These are phyloP conservation scores for Parachlorella kessleri DNA, from an alignment of 139 green algal species.

Conservation along the genomic window DNA sequence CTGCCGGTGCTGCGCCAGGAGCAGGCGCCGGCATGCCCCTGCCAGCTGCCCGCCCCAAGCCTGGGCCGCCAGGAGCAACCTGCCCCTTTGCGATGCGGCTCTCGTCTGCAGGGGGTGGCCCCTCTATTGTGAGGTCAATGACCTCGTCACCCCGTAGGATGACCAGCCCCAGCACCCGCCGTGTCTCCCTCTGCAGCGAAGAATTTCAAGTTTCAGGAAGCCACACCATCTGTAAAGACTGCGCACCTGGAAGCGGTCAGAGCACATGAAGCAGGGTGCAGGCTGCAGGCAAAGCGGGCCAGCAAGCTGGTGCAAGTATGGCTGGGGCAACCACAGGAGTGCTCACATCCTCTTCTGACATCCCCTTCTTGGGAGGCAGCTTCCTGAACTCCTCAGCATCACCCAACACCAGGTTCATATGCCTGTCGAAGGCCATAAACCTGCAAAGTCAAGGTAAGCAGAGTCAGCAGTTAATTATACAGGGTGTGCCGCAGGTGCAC, in stretches of 20 bases:
- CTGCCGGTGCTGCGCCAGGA: conserved; percentile 77
- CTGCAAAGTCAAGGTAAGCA: too few species aligned
- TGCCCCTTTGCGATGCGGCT: conserved; percentile 44
- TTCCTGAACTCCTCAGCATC: conserved; percentile 96
- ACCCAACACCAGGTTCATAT: conserved; percentile 99
- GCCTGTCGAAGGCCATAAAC: conserved; percentile 99
- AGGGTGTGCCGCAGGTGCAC: too few species aligned
- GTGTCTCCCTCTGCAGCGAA: conserved; percentile 87
- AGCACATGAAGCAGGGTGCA: too few species aligned
- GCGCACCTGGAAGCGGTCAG: background rate
- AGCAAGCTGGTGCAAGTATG: too few species aligned
- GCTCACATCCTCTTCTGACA: conserved; percentile 79
- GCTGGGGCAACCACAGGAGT: background rate
- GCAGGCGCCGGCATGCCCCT: conserved; percentile 74
- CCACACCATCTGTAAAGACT: background rate
- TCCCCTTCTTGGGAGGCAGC: conserved; percentile 94
- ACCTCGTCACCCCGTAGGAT: conserved; percentile 96
- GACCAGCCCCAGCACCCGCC: conserved; percentile 93
- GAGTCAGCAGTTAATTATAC: too few species aligned
- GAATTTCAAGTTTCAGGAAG: too few species aligned
- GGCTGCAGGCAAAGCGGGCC: too few species aligned
- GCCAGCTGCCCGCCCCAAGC: conserved; percentile 80
- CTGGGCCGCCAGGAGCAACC: conserved; percentile 73
- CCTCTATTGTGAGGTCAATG: conserved; percentile 94
- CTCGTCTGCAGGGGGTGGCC: conserved; percentile 89